Conservation (phyloP, 1,284 basidiomycete genomes). For the Trichosporon sp. region DNA sequence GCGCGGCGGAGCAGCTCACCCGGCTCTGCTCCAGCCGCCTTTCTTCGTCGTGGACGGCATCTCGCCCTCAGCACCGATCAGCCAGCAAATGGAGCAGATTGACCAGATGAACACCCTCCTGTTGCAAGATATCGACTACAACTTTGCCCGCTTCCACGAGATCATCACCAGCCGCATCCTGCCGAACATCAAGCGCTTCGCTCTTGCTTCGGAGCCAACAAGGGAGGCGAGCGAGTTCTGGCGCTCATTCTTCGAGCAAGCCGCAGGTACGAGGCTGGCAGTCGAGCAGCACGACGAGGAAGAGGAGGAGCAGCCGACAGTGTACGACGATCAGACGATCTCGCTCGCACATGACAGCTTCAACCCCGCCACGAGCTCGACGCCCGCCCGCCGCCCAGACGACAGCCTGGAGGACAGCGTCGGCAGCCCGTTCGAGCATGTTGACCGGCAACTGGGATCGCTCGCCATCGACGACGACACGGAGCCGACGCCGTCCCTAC, state of each 20-base stretch:
- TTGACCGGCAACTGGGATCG: conserved; percentile 60
- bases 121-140: conserved; percentile 80
- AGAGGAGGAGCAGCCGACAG: conserved; percentile 9
- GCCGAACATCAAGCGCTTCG: conserved; percentile 81
- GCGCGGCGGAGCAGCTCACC: background rate
- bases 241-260: conserved; percentile 80
- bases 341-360: conserved; percentile 20
- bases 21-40: conserved; percentile 31
- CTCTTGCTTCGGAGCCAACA: conserved; percentile 76
- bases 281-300: conserved; percentile 5
- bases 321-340: conserved; percentile 35
- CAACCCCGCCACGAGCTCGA: conserved; percentile 28
- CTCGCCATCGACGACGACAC: conserved; percentile 37
- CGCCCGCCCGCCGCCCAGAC: conserved; percentile 32
- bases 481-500: conserved; percentile 35
- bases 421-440: conserved; percentile 67
- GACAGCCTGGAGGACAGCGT: conserved; percentile 61
- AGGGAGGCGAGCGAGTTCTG: conserved; percentile 91
- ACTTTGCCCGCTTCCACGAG: conserved; percentile 84
- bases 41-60: conserved; percentile 61
- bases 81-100: conserved; percentile 71
- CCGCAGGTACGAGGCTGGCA: conserved; percentile 10
- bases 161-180: conserved; percentile 73
- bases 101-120: conserved; percentile 86
- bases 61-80: conserved; percentile 69